These are phyloP conservation scores for Hymenoscyphus fraxineus DNA, from an alignment of 2,329 filamentous ascomycete species.

Conservation along the genomic window DNA sequence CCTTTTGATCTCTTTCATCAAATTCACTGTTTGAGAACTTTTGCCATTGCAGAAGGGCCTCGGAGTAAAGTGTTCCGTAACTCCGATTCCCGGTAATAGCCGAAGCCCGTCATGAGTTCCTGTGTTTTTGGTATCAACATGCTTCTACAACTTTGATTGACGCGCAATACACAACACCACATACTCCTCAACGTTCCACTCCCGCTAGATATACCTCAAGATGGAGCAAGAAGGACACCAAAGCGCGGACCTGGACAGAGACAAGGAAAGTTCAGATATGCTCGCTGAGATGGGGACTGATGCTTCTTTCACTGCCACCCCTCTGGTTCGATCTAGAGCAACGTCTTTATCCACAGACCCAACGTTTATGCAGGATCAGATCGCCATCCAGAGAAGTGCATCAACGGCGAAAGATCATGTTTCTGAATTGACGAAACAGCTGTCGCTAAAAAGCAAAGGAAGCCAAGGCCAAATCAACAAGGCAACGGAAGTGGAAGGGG, in stretches of 20 bases:
- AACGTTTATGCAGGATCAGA: slow-evolving; percentile 29
- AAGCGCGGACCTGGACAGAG: background rate
- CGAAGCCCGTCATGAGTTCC: background rate
- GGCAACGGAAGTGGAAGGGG: slow-evolving; percentile 11
- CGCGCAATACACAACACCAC: background rate
- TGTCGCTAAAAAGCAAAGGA: slow-evolving; percentile 26
- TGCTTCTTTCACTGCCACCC: slow-evolving; percentile 19
- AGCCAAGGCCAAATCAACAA: slow-evolving; percentile 14
- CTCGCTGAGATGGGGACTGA: slow-evolving; percentile 16
- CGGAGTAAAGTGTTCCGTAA: background rate
- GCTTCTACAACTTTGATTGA: background rate
- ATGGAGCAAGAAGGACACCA: background rate
- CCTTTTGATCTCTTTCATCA: background rate
- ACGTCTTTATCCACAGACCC: slow-evolving; percentile 12
- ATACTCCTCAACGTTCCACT: background rate
- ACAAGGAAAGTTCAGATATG: background rate
- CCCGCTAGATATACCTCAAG: background rate
- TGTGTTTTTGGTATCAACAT: background rate
- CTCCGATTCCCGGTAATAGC: background rate
- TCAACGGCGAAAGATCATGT: slow-evolving; percentile 24
- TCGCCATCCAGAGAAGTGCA: slow-evolving; percentile 26
- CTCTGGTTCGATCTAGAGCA: slow-evolving; percentile 10
- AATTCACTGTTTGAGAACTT: background rate
- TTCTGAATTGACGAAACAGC: slow-evolving; percentile 22
- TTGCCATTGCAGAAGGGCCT: background rate